Base-by-base conservation (phyloP, 768 basidiomycete species). In the Erythrobasidium yunnanense region DNA sequence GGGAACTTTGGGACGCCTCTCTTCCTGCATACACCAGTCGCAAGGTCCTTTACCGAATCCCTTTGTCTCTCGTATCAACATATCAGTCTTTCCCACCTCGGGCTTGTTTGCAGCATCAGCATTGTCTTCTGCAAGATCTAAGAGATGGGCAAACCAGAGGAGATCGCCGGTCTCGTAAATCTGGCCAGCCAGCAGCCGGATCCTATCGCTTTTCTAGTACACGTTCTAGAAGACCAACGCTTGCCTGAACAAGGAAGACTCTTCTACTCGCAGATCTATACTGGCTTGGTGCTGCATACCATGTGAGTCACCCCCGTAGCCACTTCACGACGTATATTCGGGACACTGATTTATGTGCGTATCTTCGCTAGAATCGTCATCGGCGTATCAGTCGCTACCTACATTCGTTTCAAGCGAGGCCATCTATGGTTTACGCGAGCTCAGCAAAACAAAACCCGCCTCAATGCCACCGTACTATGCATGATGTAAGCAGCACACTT, bases 341-440 rank as follows among this genome's bases (percentile, higher is more conserved):
- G 13, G 25, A 4, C 17, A 46, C 11, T 46, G 20, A 33, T 8
- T 46, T 62, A 17, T 23, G 17, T 5, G 4, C 3, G 4, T 18
- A 47, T 5, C 17, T 25, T 22, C 22, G 4, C 15, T 29, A 63
- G 60, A 18, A 63, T 63, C 18, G n/a, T 63, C 2, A 5, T 51
- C 8, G 29, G 23, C 13, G 46, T 63, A n/a, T 25, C 46, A 18
- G 25, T 63, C 29, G 25, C 25, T 7, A 63, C 60, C 49, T 51
- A 29, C 29, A 27, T 25, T 20, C 47, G 60, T 7, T 63, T 17
- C 8, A 49, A 34, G 22, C 23, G 22, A 33, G 46, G 33, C 7
- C 60, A 63, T 17, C 29, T 63, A 2, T 63, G 60, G 60, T 38
- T 63, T 27, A 63, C 60, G 7, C 45, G 60, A 3, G 22, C 11